Conservation (phyloP, 495 filamentous ascomycete species). For the Talaromyces liani region DNA sequence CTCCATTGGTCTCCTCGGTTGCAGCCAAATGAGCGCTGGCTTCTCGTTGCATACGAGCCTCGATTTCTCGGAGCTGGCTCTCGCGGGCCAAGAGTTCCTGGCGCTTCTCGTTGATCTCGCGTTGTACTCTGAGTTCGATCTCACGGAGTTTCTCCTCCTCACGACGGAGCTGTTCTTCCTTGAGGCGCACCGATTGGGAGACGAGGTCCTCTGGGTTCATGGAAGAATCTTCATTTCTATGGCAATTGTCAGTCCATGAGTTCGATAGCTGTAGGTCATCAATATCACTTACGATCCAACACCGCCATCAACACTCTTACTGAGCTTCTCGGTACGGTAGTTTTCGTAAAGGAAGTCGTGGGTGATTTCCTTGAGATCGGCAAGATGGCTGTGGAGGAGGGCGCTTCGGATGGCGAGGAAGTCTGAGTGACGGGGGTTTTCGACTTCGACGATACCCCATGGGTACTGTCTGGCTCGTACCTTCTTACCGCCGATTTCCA, state of each 20-base stretch:
- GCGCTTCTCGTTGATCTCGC: conserved; percentile 99
- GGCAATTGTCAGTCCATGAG: conserved; percentile 16
- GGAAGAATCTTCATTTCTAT: conserved; percentile 58
- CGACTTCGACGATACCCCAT: conserved; percentile 97
- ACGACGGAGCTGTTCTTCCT: conserved; percentile 97
- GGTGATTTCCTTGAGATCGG: conserved; percentile 97
- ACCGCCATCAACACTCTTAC: conserved; percentile 95
- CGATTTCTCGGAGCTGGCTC: conserved; percentile 95
- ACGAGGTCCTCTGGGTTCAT: conserved; percentile 98
- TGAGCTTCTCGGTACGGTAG: conserved; percentile 99
- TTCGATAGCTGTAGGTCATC: neutral
- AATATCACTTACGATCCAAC: conserved; percentile 65
- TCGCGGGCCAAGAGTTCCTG: conserved; percentile 96
- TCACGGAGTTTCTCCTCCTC: conserved; percentile 99
- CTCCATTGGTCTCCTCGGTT: conserved; percentile 39
- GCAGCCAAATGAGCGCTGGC: conserved; percentile 39
- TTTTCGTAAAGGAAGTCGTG: conserved; percentile 99
- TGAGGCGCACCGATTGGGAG: conserved; percentile 91
- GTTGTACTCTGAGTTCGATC: conserved; percentile 98
- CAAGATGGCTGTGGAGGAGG: conserved; percentile 92
- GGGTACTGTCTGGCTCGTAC: conserved; percentile 95
- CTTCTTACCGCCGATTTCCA: conserved; percentile 87
- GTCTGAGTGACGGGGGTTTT: conserved; percentile 97
- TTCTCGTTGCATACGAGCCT: conserved; percentile 69
- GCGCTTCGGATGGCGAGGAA: conserved; percentile 96